Percentiles rank a stretch among this genome's conserved stretches.
Conservation (phyloP, 352 stramenopile genomes). For the Phytopythium sindhum region DNA sequence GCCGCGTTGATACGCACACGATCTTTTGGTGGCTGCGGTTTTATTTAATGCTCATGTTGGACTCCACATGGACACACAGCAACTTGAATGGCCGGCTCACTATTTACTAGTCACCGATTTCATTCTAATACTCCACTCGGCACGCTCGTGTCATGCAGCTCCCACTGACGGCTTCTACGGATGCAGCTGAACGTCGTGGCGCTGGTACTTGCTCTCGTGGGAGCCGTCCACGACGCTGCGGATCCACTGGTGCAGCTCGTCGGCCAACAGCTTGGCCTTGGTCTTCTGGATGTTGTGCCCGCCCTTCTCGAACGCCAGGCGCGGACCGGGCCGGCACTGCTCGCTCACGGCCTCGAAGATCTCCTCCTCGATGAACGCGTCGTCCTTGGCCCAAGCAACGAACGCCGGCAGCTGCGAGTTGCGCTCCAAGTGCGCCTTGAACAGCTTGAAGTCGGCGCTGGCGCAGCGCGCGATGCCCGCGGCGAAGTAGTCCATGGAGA, state of each 20-base stretch:
- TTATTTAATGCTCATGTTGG: too few species aligned
- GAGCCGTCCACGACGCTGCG: constrained; percentile 16
- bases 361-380: constrained; percentile 56
- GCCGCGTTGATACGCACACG: too few species aligned
- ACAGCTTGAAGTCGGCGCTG: constrained; percentile 39
- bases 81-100: too few species aligned
- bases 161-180: neutral
- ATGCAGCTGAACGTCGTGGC: constrained; percentile 1
- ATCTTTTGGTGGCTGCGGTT: too few species aligned
- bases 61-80: too few species aligned
- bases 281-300: constrained; percentile 83
- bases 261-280: constrained; percentile 35
- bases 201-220: constrained; percentile 5
- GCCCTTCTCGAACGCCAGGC: constrained; percentile 41
- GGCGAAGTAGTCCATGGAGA: constrained; percentile 47
- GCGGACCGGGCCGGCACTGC: constrained; percentile 26
- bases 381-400: constrained; percentile 55
- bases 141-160: neutral
- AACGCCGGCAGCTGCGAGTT: constrained; percentile 29
- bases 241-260: constrained; percentile 47
- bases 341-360: constrained; percentile 41
- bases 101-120: too few species aligned
- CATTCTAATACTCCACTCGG: too few species aligned
- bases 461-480: constrained; percentile 50
- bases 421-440: constrained; percentile 25